Evolutionary conservation across 176 grass and related monocot species (phyloP).

Genomic region (Panicum miliaceum): DNA sequence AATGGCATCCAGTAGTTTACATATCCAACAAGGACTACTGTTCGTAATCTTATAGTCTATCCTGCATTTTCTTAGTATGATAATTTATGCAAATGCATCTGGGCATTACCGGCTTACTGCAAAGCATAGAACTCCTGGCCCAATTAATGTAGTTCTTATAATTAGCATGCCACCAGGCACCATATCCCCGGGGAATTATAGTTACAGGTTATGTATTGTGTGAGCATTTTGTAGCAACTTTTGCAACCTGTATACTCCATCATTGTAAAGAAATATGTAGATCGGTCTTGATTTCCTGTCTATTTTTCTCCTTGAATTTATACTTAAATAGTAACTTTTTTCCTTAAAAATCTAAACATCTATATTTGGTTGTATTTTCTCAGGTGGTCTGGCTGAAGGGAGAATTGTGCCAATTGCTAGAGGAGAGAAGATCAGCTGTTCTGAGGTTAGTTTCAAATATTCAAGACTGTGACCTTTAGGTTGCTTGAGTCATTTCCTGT

Average conservation of each 20-base stretch:
- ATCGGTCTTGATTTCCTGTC: conserved; percentile 4
- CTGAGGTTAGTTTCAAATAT: conserved; percentile 72
- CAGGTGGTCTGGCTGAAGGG: conserved; percentile 92
- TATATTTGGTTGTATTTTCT: conserved; percentile 29
- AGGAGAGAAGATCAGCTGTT: conserved; percentile 91
- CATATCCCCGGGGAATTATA: background rate
- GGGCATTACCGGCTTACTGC: background rate
- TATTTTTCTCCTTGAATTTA: conserved; percentile 20
- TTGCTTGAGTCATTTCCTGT: conserved; percentile 29
- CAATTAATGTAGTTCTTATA: background rate
- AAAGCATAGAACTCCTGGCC: background rate
- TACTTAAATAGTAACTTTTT: background rate
- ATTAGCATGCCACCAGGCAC: background rate
- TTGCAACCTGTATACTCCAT: background rate
- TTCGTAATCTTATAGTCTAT: background rate
- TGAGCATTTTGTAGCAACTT: background rate
- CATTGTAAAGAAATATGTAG: conserved; percentile 5
- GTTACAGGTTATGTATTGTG: background rate
- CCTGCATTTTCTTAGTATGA: background rate
- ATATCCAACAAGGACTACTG: conserved; percentile 21
- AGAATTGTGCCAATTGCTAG: conserved; percentile 87
- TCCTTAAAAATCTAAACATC: background rate
- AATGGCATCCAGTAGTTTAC: background rate
- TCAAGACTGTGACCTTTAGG: background rate
- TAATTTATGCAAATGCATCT: conserved; percentile 8